Percentiles rank a stretch among this genome's conserved stretches.
Conservation (phyloP, 164 flowering plant species). For the Pachysandra terminalis region DNA sequence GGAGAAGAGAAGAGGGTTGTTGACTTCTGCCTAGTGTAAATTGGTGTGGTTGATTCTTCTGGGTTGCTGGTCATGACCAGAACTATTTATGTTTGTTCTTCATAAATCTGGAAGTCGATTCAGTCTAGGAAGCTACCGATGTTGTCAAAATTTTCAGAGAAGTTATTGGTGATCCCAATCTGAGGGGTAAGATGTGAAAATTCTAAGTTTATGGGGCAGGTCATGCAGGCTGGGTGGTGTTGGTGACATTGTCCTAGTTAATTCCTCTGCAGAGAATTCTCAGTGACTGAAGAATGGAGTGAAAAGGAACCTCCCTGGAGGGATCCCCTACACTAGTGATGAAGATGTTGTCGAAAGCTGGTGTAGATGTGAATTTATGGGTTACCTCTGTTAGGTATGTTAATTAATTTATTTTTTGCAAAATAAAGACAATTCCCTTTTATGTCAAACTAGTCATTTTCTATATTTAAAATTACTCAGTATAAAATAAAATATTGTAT, state of each 20-base stretch:
- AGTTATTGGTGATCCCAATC: not conserved
- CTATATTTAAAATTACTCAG: too few relatives aligned
- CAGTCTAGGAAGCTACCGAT: not conserved
- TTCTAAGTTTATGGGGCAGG: conserved; percentile 2
- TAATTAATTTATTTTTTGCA: conserved; percentile 3
- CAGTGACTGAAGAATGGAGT: too few relatives aligned
- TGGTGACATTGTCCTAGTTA: too few relatives aligned
- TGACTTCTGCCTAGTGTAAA: too few relatives aligned
- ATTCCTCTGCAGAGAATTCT: too few relatives aligned
- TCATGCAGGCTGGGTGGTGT: not conserved
- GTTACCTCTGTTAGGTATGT: not conserved
- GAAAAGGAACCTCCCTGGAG: too few relatives aligned
- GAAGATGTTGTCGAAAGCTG: conserved; percentile 9
- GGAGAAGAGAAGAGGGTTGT: too few relatives aligned
- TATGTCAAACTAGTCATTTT: too few relatives aligned
- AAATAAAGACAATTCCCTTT: too few relatives aligned
- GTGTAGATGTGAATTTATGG: conserved; percentile 9
- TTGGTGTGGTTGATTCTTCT: too few relatives aligned
- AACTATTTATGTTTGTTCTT: conserved; percentile 17
- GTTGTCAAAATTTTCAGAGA: not conserved
- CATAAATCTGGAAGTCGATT: conserved; percentile 13
- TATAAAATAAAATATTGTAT: too few relatives aligned
- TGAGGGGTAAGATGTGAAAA: not conserved
- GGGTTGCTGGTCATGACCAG: conserved; percentile 13
- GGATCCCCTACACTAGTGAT: not conserved